Base-by-base conservation (phyloP, 2,329 filamentous ascomycete species). In the Xylaria sp. region DNA sequence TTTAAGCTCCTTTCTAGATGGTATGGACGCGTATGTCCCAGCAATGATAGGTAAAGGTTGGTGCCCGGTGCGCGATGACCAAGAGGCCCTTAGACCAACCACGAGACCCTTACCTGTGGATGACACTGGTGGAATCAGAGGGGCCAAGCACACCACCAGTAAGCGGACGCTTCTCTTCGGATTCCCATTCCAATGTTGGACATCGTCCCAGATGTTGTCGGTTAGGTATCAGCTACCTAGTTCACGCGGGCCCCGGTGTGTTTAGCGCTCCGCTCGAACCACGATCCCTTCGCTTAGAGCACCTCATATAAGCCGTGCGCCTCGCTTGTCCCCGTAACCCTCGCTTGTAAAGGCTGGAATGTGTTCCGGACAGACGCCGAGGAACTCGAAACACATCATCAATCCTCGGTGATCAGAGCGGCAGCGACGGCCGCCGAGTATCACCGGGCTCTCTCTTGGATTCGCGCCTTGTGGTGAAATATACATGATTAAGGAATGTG, bases 81-180 rank as follows among this genome's bases (percentile, higher is more conserved):
- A 36, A 27, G 19, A 50, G n/a, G 27, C 34, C n/a, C 34, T 27
- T 24, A 19, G 3, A 57, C 14, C 47, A 36, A 32, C 17, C 54
- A 55, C 53, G 47, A 39, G 48, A 58, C 50, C 39, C 11, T 5
- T 21, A 32, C 11, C 19, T 34, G 42, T 32, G 60, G 27, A 59
- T 4, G 17, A 60, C 24, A 67, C 30, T 64, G 59, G 55, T 55
- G 65, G 65, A 64, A 67, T 59, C 32, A 32, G 36, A 55, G 39
- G 53, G 24, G 47, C 65, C n/a, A 48, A 55, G 54, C 27, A 24
- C 14, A 53, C 32, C 19, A 50, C 17, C 5, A 11, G 17, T 27
- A 60, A 27, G 17, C 6, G 50, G 27, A 32, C 39, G 47, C 30
- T 21, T 21, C 27, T 24, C n/a, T 47, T 47, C 50, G 61, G 56